Evolutionary conservation across 495 filamentous ascomycete genomes (phyloP), one percentile per base, ranked within the genome.

Genomic region (Penicillium paradoxum): DNA sequence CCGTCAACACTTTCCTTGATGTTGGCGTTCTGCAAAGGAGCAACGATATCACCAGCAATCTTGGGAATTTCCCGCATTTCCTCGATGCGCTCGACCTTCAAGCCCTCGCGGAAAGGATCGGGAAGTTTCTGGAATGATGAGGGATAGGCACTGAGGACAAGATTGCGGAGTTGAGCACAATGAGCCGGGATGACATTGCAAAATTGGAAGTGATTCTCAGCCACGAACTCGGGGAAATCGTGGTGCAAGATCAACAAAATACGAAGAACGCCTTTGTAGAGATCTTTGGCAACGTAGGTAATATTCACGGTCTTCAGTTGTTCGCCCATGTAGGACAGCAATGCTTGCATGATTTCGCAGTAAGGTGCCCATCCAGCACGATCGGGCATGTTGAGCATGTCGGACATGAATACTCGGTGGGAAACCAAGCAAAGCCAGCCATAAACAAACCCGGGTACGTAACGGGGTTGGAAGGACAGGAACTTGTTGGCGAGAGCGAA

Each of bases 161-260:
- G 75, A 67, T 96, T 97, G 56, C 88, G 85, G 50, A 97, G 79
- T 67, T 99, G 93, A 22, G 84, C 83, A 62, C 87, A 92, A 59
- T 95, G 88, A 19, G 81, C 78, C 1, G 95, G 90, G 45, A 97
- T 88, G 58, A 82, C 83, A 64, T 90, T 86, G 77, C 88, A 91
- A 39, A 99, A 82, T 51, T 85, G 82, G 56, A 86, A 84, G 57
- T 95, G 88, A 64, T 93, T 88, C 57, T 92, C 88, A 24, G 86
- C 85, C 37, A 97, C 76, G 66, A 96, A 97, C 49, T 95, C 91
- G 0, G 91, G 89, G 69, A 89, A 97, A 65, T 99, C 93, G 57
- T 97, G 93, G 51, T 95, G 87, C 42, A 99, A 74, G 32, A 97
- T 79, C 17, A 93, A 72, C 54, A 97, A 69, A 49, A 95, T 79